phyloP scores from a whole-genome alignment of 2,329 filamentous ascomycete species.

The Aquanectria penicillioides region DNA sequence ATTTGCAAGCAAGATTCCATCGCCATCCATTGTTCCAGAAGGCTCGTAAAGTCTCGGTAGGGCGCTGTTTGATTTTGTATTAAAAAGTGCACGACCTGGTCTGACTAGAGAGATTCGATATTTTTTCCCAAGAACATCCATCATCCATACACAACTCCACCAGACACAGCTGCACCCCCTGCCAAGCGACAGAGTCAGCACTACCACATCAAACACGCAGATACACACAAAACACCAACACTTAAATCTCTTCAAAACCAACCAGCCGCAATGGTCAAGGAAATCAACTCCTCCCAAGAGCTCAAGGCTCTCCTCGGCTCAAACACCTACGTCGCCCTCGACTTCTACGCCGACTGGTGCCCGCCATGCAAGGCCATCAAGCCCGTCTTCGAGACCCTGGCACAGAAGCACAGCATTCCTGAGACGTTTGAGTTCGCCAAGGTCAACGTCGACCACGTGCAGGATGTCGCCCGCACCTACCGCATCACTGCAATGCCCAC shows the following conservation, averaged over 20 bases:
- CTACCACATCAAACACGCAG: background rate
- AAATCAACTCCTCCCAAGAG: conserved; percentile 44
- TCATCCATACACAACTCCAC: too few relatives aligned
- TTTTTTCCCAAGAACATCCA: too few relatives aligned
- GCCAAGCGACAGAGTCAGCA: background rate
- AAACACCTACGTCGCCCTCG: conserved; percentile 55
- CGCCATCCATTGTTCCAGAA: conserved; percentile 27
- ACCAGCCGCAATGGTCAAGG: conserved; percentile 39
- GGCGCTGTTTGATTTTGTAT: conserved; percentile 1
- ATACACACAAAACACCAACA: background rate
- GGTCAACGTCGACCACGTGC: conserved; percentile 87
- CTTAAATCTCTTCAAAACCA: background rate
- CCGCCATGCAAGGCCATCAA: conserved; percentile 60
- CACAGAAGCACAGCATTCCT: conserved; percentile 40
- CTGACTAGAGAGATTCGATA: too few relatives aligned
- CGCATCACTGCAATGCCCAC: conserved; percentile 93
- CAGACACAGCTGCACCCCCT: too few relatives aligned
- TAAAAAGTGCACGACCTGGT: too few relatives aligned
- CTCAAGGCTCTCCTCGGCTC: conserved; percentile 50
- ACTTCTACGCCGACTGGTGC: conserved; percentile 64
- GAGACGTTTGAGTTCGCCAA: conserved; percentile 81
- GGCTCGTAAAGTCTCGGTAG: conserved; percentile 23
- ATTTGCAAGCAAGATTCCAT: conserved; percentile 39
- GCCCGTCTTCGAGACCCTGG: conserved; percentile 52
- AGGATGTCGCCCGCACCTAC: conserved; percentile 79